phyloP scores from a whole-genome alignment of 345 rosid genomes.

The Draba incana region DNA sequence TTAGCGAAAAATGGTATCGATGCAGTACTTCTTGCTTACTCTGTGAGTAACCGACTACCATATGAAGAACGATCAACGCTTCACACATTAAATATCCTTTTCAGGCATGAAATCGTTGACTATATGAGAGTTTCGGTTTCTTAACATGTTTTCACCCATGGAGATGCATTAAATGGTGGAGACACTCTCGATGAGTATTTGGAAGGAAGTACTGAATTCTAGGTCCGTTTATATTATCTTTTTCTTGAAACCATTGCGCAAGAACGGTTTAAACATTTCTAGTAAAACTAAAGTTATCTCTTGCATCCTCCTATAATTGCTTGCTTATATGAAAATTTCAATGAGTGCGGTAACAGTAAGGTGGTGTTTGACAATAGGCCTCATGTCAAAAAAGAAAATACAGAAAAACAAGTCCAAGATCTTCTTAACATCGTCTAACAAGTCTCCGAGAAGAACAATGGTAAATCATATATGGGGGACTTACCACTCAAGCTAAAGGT shows the following conservation, averaged over 20 bases:
- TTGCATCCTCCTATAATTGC: too few relatives aligned
- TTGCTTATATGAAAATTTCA: slow-evolving; percentile 33
- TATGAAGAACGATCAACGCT: slow-evolving; percentile 36
- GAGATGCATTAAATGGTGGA: slow-evolving; percentile 27
- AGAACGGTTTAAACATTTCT: neutral
- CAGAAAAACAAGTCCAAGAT: slow-evolving; percentile 34
- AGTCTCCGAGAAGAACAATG: slow-evolving; percentile 33
- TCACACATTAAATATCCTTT: slow-evolving; percentile 23
- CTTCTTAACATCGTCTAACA: slow-evolving; percentile 36
- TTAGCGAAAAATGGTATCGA: slow-evolving; percentile 36
- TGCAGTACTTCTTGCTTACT: slow-evolving; percentile 40
- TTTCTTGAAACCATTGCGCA: neutral
- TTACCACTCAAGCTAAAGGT: slow-evolving; percentile 36
- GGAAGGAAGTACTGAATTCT: slow-evolving; percentile 31
- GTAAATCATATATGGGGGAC: slow-evolving; percentile 37
- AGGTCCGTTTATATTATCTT: slow-evolving; percentile 10
- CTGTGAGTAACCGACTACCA: slow-evolving; percentile 33
- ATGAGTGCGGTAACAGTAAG: slow-evolving; percentile 35
- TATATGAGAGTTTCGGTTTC: slow-evolving; percentile 23
- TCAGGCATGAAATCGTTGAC: slow-evolving; percentile 32
- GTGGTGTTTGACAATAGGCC: slow-evolving; percentile 41
- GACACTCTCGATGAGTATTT: slow-evolving; percentile 37
- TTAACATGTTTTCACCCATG: slow-evolving; percentile 36
- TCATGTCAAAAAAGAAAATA: neutral
- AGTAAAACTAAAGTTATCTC: too few relatives aligned